phyloP scores from a whole-genome alignment of 495 filamentous ascomycete species.

The Oleoguttula mirabilis region DNA sequence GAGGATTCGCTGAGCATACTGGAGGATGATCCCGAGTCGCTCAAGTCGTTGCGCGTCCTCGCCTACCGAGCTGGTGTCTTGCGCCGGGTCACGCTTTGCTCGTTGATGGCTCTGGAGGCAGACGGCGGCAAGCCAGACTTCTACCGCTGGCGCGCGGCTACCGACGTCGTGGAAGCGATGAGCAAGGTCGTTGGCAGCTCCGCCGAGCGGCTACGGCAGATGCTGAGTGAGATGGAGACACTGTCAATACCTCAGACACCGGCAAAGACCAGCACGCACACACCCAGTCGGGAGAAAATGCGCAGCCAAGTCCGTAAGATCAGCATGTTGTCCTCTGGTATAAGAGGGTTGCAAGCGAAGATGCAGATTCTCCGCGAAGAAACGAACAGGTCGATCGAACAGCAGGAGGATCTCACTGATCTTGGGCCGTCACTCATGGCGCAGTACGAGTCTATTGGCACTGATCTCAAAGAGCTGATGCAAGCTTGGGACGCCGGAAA shows the following conservation, averaged over 20 bases:
- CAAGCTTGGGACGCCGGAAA: constrained; percentile 88
- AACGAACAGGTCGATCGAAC: constrained; percentile 62
- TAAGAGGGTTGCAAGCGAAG: constrained; percentile 86
- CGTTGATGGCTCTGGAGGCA: constrained; percentile 75
- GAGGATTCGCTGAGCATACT: constrained; percentile 36
- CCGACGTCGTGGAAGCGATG: constrained; percentile 59
- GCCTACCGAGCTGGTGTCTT: constrained; percentile 68
- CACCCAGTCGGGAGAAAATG: constrained; percentile 65
- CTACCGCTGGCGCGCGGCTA: constrained; percentile 61
- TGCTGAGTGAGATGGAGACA: constrained; percentile 70
- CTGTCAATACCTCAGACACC: constrained; percentile 52
- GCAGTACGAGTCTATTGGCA: constrained; percentile 90
- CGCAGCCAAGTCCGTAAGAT: constrained; percentile 76
- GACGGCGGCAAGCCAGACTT: constrained; percentile 72
- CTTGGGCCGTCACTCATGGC: constrained; percentile 63
- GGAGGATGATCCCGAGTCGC: constrained; percentile 63
- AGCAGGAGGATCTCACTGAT: constrained; percentile 58
- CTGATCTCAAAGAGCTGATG: constrained; percentile 68
- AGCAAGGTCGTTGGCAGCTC: constrained; percentile 33
- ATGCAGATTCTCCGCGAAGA: constrained; percentile 88
- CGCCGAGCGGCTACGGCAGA: constrained; percentile 48
- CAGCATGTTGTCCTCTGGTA: constrained; percentile 76
- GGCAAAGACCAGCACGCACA: constrained; percentile 29
- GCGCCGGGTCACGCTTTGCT: constrained; percentile 73
- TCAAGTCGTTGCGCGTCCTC: constrained; percentile 65